Evolutionary conservation across 441 rosid genomes (phyloP).

Genomic region (Corymbia citriodora): DNA sequence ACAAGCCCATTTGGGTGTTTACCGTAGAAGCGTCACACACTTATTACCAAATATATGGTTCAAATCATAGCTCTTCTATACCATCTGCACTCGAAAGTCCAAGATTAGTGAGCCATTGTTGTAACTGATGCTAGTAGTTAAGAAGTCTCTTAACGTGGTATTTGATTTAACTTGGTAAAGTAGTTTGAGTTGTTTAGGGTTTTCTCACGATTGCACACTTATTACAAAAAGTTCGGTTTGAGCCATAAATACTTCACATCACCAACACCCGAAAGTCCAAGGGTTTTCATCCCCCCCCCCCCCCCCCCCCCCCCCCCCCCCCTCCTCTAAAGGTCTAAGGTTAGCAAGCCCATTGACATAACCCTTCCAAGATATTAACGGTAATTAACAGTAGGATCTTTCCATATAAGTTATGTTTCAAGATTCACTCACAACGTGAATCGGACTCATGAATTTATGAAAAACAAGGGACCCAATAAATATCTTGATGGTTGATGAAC

Average conservation of each 20-base stretch:
- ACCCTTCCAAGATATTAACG: not conserved
- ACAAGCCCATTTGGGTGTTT: not conserved
- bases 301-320: not conserved
- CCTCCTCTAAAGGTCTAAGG: not conserved
- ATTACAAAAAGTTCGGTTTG: not conserved
- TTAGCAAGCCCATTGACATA: not conserved
- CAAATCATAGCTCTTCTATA: not conserved
- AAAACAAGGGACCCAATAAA: fast-evolving
- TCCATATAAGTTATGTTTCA: not conserved
- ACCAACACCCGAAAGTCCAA: not conserved
- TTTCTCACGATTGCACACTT: not conserved
- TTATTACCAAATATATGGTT: not conserved
- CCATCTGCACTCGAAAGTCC: not conserved
- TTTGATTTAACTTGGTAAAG: not conserved
- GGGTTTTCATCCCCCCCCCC: not conserved
- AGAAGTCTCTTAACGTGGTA: no score
- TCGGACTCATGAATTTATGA: not conserved
- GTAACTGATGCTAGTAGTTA: not conserved
- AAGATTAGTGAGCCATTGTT: not conserved
- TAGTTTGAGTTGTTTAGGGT: no score
- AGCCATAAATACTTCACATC: not conserved
- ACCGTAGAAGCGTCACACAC: not conserved
- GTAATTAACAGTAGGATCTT: fast-evolving
- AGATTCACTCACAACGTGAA: not conserved
- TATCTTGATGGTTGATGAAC: not conserved